These are phyloP conservation scores for Pythium rishiriense DNA, from an alignment of 352 stramenopile genomes.

Conservation along the genomic window DNA sequence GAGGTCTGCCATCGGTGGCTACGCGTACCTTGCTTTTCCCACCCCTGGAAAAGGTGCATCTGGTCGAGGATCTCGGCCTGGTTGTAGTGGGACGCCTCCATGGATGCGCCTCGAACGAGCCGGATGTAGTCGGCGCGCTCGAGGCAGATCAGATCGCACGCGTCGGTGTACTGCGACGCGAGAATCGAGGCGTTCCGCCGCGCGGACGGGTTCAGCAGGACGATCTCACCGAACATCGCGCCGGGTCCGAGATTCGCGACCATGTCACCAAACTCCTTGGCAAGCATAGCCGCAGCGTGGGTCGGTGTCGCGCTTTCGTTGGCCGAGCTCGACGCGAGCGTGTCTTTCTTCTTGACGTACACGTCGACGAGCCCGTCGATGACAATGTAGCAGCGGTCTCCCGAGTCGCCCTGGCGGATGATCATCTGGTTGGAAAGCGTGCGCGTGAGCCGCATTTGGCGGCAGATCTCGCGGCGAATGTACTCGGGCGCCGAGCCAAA, in stretches of 20 bases:
- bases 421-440: slow-evolving; percentile 50
- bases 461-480: slow-evolving; percentile 74
- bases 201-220: slow-evolving; percentile 66
- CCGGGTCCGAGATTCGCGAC: slow-evolving; percentile 64
- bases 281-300: background rate
- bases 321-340: background rate
- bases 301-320: background rate
- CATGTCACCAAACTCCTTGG: slow-evolving; percentile 54
- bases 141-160: slow-evolving; percentile 69
- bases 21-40: slow-evolving; percentile 57
- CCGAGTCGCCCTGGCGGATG: slow-evolving; percentile 72
- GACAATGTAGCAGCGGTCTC: slow-evolving; percentile 77
- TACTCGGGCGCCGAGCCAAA: slow-evolving; percentile 75
- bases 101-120: slow-evolving; percentile 68
- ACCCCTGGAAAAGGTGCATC: slow-evolving; percentile 72
- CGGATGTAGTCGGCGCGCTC: slow-evolving; percentile 74
- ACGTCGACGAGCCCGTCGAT: slow-evolving; percentile 76
- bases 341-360: slow-evolving; percentile 63
- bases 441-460: slow-evolving; percentile 73
- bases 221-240: slow-evolving; percentile 77
- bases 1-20: background rate
- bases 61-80: slow-evolving; percentile 75
- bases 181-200: slow-evolving; percentile 71
- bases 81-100: slow-evolving; percentile 80
- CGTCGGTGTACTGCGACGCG: slow-evolving; percentile 59